Conservation (phyloP, 148 eudicot species). For the Spergularia marina region DNA sequence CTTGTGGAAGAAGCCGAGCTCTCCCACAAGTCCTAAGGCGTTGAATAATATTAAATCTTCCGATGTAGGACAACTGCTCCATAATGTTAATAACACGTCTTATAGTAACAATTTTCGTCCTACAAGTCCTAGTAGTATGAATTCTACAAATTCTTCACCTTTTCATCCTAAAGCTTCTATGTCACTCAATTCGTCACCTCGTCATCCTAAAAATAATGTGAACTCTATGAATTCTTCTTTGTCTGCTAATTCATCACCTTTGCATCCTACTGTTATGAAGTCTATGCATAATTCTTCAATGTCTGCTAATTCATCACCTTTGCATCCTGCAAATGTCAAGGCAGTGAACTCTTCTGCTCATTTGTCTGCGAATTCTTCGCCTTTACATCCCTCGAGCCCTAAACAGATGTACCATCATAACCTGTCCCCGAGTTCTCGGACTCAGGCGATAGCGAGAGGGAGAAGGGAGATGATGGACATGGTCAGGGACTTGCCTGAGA, state of each 20-base stretch:
- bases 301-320: conserved; percentile 6
- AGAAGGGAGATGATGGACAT: conserved; percentile 80
- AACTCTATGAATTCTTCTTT: no score
- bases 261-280: not conserved
- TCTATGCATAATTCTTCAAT: not conserved
- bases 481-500: conserved; percentile 73
- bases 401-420: conserved; percentile 12
- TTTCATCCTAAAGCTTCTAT: no score
- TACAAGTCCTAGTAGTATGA: no score
- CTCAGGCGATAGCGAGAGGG: conserved; percentile 69
- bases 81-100: no score
- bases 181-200: no score
- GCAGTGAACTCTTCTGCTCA: not conserved
- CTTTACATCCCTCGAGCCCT: conserved; percentile 26
- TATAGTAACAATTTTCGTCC: no score
- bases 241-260: no score
- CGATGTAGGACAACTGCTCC: no score
- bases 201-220: no score
- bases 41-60: not conserved
- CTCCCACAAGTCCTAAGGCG: conserved; percentile 27
- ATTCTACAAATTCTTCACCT: no score
- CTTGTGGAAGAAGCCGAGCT: conserved; percentile 41
- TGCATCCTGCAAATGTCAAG: conserved; percentile 25
- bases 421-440: conserved; percentile 47
- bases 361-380: conserved; percentile 9